Percentiles rank a stretch among this genome's conserved stretches.
These are phyloP conservation scores for Prunus davidiana DNA, from an alignment of 306 rosid genomes.

Conservation along the genomic window DNA sequence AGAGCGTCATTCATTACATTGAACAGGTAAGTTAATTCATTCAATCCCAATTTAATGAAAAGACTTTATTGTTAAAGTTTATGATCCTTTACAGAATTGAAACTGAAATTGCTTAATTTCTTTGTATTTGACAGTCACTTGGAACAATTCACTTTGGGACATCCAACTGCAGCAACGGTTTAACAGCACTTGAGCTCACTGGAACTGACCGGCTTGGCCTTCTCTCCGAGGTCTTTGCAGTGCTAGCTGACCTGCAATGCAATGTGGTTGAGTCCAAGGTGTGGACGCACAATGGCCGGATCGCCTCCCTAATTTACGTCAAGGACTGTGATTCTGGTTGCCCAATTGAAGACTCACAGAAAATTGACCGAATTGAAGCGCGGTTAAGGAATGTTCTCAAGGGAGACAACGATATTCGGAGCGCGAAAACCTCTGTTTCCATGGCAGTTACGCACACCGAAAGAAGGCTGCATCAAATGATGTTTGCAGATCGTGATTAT, in stretches of 20 bases:
- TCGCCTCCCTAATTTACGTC: slow-evolving; percentile 67
- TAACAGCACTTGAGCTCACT: slow-evolving; percentile 71
- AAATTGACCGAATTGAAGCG: slow-evolving; percentile 55
- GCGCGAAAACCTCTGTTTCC: slow-evolving; percentile 75
- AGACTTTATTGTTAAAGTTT: background rate
- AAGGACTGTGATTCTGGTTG: slow-evolving; percentile 68
- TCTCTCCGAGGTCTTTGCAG: slow-evolving; percentile 91
- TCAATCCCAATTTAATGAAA: background rate
- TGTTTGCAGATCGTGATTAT: slow-evolving; percentile 85
- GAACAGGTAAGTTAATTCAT: slow-evolving; percentile 59
- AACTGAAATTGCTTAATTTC: slow-evolving; percentile 7
- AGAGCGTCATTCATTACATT: slow-evolving; percentile 63
- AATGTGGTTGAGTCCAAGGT: slow-evolving; percentile 89
- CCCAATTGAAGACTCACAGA: slow-evolving; percentile 67
- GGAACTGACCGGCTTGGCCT: slow-evolving; percentile 93
- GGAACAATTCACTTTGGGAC: slow-evolving; percentile 53
- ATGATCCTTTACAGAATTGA: background rate
- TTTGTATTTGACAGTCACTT: slow-evolving; percentile 49
- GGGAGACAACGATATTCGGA: slow-evolving; percentile 78
- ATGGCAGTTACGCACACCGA: slow-evolving; percentile 64
- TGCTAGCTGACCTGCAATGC: slow-evolving; percentile 75
- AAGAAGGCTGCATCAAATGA: slow-evolving; percentile 96
- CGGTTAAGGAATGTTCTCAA: slow-evolving; percentile 78
- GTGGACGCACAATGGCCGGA: slow-evolving; percentile 97
- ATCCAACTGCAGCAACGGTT: slow-evolving; percentile 38